phyloP scores from a whole-genome alignment of 2,329 filamentous ascomycete species.

The Penicillium expansum region DNA sequence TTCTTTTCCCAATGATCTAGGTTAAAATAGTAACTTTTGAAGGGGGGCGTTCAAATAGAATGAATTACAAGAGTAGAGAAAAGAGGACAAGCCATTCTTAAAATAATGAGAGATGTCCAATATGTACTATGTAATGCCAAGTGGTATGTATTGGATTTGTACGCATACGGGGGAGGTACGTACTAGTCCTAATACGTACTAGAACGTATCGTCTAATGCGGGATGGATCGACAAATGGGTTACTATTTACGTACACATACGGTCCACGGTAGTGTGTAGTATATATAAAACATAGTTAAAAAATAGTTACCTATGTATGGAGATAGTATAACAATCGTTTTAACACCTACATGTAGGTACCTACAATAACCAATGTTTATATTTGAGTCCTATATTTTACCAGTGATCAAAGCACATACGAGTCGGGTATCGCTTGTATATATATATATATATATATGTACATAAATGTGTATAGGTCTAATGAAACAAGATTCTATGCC shows the following conservation, averaged over 20 bases:
- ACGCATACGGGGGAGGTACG: neutral
- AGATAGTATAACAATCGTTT: too few relatives aligned
- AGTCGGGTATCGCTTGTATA: neutral
- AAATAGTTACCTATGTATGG: too few relatives aligned
- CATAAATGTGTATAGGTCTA: neutral
- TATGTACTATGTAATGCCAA: neutral
- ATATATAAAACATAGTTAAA: too few relatives aligned
- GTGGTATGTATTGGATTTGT: neutral
- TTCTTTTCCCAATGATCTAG: neutral
- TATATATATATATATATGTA: too few relatives aligned
- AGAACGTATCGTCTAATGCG: neutral
- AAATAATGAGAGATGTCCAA: neutral
- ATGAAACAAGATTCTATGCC: neutral
- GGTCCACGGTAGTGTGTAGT: too few relatives aligned
- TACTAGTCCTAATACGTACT: neutral
- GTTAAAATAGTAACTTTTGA: neutral
- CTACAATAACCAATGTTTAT: too few relatives aligned
- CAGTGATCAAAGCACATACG: too few relatives aligned
- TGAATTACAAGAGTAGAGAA: neutral
- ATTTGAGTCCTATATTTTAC: too few relatives aligned
- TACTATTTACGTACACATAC: conserved; percentile 1
- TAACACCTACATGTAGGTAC: too few relatives aligned
- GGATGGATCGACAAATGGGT: neutral
- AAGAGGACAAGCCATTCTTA: neutral
- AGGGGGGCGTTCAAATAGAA: neutral